A percentile compares a stretch with the other conserved stretches of the same genome.
phyloP scores from a whole-genome alignment of 1,139 yeast species.

The Diutina pseudorugosa region DNA sequence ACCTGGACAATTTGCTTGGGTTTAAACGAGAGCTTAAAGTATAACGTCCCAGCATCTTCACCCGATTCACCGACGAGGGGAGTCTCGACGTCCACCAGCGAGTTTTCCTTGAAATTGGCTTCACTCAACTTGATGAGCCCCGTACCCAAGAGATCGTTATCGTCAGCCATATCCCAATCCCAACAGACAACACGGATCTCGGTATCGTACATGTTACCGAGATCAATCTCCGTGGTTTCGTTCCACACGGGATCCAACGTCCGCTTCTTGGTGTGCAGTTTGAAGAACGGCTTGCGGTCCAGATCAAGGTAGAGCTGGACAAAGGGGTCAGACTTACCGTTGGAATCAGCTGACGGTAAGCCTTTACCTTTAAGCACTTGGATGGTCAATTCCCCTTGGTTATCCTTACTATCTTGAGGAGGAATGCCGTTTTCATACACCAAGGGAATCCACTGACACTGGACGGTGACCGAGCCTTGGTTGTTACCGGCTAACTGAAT shows the following conservation, averaged over 20 bases:
- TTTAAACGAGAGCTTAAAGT: slow-evolving; percentile 47
- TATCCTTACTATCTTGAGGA: slow-evolving; percentile 60
- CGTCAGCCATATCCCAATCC: slow-evolving; percentile 93
- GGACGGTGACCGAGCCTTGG: slow-evolving; percentile 45
- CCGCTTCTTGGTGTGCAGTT: slow-evolving; percentile 72
- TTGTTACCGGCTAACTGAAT: slow-evolving; percentile 31
- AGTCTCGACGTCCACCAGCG: slow-evolving; percentile 36
- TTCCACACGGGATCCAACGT: slow-evolving; percentile 85
- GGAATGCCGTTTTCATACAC: slow-evolving; percentile 50
- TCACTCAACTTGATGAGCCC: slow-evolving; percentile 49
- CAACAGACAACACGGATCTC: slow-evolving; percentile 43
- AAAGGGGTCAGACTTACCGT: slow-evolving; percentile 92
- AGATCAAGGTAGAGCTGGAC: slow-evolving; percentile 56
- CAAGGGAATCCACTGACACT: slow-evolving; percentile 69
- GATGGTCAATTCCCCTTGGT: slow-evolving; percentile 63
- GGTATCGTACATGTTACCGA: slow-evolving; percentile 51
- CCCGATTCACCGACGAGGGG: slow-evolving; percentile 47
- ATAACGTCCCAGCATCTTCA: slow-evolving; percentile 49
- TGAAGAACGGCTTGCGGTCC: slow-evolving; percentile 42
- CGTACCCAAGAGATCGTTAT: slow-evolving; percentile 70
- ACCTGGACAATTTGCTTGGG: slow-evolving; percentile 56
- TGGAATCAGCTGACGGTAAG: slow-evolving; percentile 72
- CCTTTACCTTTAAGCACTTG: slow-evolving; percentile 55
- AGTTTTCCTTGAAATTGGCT: slow-evolving; percentile 34
- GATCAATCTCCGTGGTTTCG: slow-evolving; percentile 38